Evolutionary conservation across 2,329 filamentous ascomycete genomes (phyloP).

Genomic region (Graphilbum fragrans): DNA sequence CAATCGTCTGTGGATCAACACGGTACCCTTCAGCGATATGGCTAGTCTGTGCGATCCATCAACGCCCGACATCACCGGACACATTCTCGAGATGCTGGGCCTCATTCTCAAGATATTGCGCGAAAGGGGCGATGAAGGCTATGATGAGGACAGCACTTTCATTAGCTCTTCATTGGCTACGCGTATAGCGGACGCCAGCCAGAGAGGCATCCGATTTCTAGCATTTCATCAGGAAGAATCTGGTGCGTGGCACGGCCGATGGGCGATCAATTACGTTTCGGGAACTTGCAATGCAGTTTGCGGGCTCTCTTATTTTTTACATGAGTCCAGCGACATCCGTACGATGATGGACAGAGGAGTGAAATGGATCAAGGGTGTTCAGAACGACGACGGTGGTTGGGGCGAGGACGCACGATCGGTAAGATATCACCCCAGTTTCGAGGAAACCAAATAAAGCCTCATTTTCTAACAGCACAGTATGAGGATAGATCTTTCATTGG

Average conservation of each 20-base stretch:
- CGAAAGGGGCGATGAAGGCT: background rate
- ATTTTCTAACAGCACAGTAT: slow-evolving; percentile 11
- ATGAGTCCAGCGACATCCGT: background rate
- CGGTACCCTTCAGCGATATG: slow-evolving; percentile 24
- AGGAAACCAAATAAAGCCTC: background rate
- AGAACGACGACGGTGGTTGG: slow-evolving; percentile 20
- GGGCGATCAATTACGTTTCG: slow-evolving; percentile 21
- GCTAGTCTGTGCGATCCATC: slow-evolving; percentile 20
- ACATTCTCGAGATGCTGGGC: slow-evolving; percentile 11
- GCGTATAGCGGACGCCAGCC: slow-evolving; percentile 3
- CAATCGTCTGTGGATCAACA: slow-evolving; percentile 19
- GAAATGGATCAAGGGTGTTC: slow-evolving; percentile 14
- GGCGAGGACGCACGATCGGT: slow-evolving; percentile 13
- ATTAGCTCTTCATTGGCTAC: background rate
- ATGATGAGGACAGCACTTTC: background rate
- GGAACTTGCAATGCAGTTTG: slow-evolving; percentile 18
- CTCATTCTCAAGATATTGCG: background rate
- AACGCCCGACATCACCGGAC: slow-evolving; percentile 20
- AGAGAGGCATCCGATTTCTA: slow-evolving; percentile 15
- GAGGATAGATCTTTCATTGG: slow-evolving; percentile 2
- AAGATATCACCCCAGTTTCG: background rate
- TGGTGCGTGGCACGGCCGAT: slow-evolving; percentile 20
- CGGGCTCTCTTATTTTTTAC: slow-evolving; percentile 14
- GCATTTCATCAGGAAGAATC: slow-evolving; percentile 12
- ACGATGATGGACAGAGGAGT: slow-evolving; percentile 3